These are phyloP conservation scores for Dictyostelium firmibasis DNA, from an alignment of 78 protist genomes.

Conservation along the genomic window DNA sequence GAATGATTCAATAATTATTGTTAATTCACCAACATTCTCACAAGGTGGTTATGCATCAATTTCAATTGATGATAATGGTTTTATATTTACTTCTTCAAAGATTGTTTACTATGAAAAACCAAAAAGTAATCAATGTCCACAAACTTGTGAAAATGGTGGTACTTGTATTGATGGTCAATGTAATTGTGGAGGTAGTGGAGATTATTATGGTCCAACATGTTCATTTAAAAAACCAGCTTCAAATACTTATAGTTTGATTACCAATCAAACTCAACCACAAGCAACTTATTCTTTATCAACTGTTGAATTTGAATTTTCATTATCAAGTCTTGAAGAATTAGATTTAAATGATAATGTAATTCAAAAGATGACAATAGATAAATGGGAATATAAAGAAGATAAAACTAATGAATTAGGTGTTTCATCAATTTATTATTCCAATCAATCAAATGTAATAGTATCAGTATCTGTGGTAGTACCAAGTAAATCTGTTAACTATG, in stretches of 20 bases:
- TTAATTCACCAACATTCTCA: not conserved
- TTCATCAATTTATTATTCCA: not conserved
- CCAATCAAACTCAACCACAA: not conserved
- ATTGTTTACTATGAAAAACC: not conserved
- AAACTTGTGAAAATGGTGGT: slow-evolving; percentile 11
- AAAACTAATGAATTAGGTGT: not conserved
- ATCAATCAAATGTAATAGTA: not conserved
- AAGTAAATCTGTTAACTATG: not conserved
- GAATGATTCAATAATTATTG: not conserved
- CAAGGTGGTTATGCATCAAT: not conserved
- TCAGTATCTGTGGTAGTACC: not conserved
- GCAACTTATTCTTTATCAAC: not conserved
- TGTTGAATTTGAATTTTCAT: not conserved
- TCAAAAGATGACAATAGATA: not conserved
- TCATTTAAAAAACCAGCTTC: not conserved
- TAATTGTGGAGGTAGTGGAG: not conserved
- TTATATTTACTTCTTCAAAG: not conserved
- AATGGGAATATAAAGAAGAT: slow-evolving; percentile 24
- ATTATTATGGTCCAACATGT: slow-evolving; percentile 18
- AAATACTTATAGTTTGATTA: not conserved
- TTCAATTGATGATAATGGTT: not conserved
- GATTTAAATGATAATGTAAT: not conserved
- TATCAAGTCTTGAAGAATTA: slow-evolving; percentile 17
- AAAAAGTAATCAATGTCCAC: not conserved
- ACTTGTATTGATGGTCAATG: slow-evolving; percentile 14